phyloP scores from a whole-genome alignment of 78 protist genomes.

The Mastigamoeba balamuthi region DNA sequence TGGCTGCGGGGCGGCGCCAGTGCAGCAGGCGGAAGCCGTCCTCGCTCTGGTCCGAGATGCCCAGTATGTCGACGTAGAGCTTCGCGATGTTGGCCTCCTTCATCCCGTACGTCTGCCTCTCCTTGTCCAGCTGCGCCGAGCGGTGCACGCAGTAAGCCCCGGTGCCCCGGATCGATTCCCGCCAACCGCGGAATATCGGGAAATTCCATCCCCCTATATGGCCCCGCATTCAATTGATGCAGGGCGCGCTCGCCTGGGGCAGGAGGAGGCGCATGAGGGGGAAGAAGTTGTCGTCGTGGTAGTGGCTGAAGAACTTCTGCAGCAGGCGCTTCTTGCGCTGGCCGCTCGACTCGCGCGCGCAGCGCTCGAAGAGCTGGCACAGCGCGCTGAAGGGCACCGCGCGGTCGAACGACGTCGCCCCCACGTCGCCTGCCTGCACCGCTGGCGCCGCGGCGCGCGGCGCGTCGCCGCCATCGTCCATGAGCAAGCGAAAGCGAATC shows the following conservation, averaged over 20 bases:
- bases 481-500: too few species aligned
- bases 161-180: too few species aligned
- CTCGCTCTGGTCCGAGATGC: slow-evolving; percentile 11
- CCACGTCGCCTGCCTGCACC: too few species aligned
- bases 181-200: too few species aligned
- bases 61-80: slow-evolving; percentile 49
- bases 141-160: too few species aligned
- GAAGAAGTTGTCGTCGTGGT: slow-evolving; percentile 29
- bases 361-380: slow-evolving; percentile 30
- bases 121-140: slow-evolving; percentile 31
- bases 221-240: background rate
- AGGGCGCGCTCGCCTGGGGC: slow-evolving; percentile 25
- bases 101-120: slow-evolving; percentile 48
- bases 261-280: slow-evolving; percentile 61
- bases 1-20: slow-evolving; percentile 45
- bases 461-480: too few species aligned
- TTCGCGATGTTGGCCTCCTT: slow-evolving; percentile 59
- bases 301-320: slow-evolving; percentile 16
- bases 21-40: slow-evolving; percentile 52
- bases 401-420: background rate
- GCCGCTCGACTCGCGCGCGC: slow-evolving; percentile 3
- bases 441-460: too few species aligned
- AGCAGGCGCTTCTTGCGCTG: slow-evolving; percentile 8
- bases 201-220: too few species aligned
- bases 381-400: slow-evolving; percentile 37